Conservation (phyloP, 257 asterid genomes). For the Nicotiana otophora region DNA sequence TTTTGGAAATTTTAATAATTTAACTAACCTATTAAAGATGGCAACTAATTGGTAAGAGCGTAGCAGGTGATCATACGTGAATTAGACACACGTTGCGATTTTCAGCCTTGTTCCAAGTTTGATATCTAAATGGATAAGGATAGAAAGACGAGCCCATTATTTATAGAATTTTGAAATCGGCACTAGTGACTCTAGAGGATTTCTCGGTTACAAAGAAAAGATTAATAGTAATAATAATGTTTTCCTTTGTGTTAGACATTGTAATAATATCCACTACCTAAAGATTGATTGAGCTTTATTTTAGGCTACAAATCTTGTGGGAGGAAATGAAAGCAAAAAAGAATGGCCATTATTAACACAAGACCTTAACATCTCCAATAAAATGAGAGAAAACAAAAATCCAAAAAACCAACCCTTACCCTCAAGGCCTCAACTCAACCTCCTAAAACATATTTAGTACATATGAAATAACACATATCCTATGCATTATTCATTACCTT, state of each 20-base stretch:
- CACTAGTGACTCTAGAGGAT: background rate
- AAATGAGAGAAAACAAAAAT: background rate
- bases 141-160: background rate
- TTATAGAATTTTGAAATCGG: background rate
- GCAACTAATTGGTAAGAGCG: background rate
- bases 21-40: background rate
- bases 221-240: background rate
- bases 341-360: background rate
- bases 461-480: background rate
- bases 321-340: background rate
- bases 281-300: slow-evolving; percentile 9
- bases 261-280: background rate
- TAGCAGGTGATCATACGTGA: background rate
- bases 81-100: background rate
- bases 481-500: background rate
- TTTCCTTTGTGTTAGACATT: background rate
- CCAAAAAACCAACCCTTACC: background rate
- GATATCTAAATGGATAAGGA: background rate
- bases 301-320: background rate
- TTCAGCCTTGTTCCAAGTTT: background rate
- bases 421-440: background rate
- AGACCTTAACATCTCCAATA: background rate
- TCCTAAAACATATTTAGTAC: background rate
- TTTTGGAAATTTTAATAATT: background rate
- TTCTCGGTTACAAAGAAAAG: background rate